These are phyloP conservation scores for Fusarium secorum DNA, from an alignment of 2,329 filamentous ascomycete genomes.

Conservation along the genomic window DNA sequence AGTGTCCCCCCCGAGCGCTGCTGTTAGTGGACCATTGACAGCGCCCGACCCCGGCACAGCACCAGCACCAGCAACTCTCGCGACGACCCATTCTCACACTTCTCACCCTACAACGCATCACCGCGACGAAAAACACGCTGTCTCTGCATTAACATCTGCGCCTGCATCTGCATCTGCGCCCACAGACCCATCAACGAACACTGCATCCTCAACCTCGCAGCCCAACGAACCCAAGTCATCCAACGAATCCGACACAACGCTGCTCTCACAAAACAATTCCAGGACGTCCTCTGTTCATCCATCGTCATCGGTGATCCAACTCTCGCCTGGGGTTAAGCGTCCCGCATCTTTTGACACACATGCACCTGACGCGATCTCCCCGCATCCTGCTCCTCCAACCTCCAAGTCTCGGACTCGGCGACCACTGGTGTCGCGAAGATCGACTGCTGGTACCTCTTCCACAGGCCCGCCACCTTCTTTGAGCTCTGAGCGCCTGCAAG, in stretches of 20 bases:
- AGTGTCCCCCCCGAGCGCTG: conserved; percentile 9
- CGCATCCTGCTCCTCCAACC: conserved; percentile 39
- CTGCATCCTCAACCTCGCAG: conserved; percentile 11
- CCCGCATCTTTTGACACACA: conserved; percentile 39
- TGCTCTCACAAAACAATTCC: conserved; percentile 44
- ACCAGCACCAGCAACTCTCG: conserved; percentile 23
- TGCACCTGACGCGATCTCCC: conserved; percentile 39
- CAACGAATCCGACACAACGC: conserved; percentile 26
- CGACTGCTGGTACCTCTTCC: conserved; percentile 46
- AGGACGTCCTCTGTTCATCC: conserved; percentile 47
- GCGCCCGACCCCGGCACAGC: conserved; percentile 23
- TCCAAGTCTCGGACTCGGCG: conserved; percentile 49
- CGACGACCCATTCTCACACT: conserved; percentile 33
- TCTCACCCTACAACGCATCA: conserved; percentile 42
- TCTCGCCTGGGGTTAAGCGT: conserved; percentile 36
- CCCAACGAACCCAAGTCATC: conserved; percentile 18
- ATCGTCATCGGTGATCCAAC: conserved; percentile 37
- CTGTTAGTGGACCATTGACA: conserved; percentile 29
- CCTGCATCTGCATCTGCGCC: conserved; percentile 19
- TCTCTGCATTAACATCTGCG: conserved; percentile 24
- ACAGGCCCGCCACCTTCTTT: conserved; percentile 45
- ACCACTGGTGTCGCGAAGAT: conserved; percentile 50
- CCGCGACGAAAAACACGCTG: conserved; percentile 40
- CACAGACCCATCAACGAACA: conserved; percentile 22
- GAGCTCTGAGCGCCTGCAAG: conserved; percentile 46